A percentile compares a stretch with the other conserved stretches of the same genome.
Evolutionary conservation across 108 stramenopile genomes (phyloP).

Genomic region (Cyclotella atomus): DNA sequence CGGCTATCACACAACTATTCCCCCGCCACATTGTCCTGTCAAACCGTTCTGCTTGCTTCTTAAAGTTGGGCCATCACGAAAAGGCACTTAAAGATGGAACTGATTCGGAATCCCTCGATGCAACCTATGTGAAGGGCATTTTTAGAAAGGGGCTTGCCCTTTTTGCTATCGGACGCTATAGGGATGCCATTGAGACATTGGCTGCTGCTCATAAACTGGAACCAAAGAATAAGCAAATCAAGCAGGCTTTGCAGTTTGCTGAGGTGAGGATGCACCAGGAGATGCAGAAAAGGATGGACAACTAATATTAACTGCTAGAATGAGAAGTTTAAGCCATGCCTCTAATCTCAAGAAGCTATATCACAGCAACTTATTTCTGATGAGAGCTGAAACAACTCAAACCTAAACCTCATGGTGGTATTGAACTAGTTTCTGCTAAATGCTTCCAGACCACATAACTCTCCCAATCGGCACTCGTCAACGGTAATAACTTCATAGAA

Average conservation of each 20-base stretch:
- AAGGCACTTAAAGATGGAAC: conserved; percentile 85
- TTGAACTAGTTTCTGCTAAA: conserved; percentile 88
- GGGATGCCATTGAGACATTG: conserved; percentile 78
- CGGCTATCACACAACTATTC: conserved; percentile 51
- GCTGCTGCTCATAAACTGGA: conserved; percentile 83
- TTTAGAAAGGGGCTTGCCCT: conserved; percentile 89
- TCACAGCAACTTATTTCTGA: neutral
- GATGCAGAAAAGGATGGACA: conserved; percentile 74
- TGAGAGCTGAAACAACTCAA: neutral
- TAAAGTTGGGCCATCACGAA: conserved; percentile 92
- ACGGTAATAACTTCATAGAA: conserved; percentile 94
- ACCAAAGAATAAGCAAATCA: conserved; percentile 93
- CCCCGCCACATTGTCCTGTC: conserved; percentile 75
- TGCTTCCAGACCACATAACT: conserved; percentile 90
- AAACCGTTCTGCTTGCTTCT: conserved; percentile 87
- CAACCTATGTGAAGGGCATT: conserved; percentile 83
- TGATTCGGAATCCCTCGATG: conserved; percentile 62
- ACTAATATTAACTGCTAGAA: neutral
- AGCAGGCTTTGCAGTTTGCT: conserved; percentile 90
- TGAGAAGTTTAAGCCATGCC: neutral
- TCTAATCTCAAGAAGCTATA: neutral
- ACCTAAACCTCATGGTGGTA: conserved; percentile 63
- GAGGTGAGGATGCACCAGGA: conserved; percentile 91
- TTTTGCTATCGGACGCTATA: conserved; percentile 87
- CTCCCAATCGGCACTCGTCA: conserved; percentile 94